Base-by-base conservation (phyloP, 345 rosid genomes). In the Firmiana major region DNA sequence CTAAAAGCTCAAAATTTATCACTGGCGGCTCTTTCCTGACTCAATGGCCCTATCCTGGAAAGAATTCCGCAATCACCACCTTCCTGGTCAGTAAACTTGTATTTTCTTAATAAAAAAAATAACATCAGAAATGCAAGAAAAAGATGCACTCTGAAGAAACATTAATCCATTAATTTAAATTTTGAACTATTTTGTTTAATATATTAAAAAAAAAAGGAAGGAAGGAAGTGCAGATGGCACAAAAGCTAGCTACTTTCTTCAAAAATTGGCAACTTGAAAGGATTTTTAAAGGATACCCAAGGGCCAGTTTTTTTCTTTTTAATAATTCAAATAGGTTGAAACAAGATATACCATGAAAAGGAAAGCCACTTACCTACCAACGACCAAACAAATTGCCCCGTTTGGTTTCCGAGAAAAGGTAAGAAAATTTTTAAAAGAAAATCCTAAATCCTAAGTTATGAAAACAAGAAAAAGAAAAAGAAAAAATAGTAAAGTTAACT, bases 291-390 rank as follows among this genome's bases (percentile, higher is more conserved):
- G 64, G 16, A 53, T 63, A 26, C 36, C 42, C 19, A 38, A 15
- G 22, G n/a, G 1, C 3, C 34, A n/a, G 26, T 57, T 26, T 53
- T 45, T 49, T 51, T 58, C 28, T 55, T 19, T 63, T 51, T 77
- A 59, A 48, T 4, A 65, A 40, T 71, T 71, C 75, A 34, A 31
- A 71, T 22, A 64, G 45, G 71, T 48, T 63, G 34, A 57, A 21
- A 64, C 36, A 68, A 71, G 62, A 80, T 84, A 28, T 59, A 15
- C n/a, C 53, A 38, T 28, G 63, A 79, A 83, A 81, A 62, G 26
- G 77, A 78, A 72, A 80, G 73, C 63, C 78, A 65, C 80, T 79
- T 62, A 82, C 87, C 89, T 78, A 84, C 80, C 87, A 78, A 75
- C 58, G 22, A 82, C 84, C 82, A 82, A 84, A 76, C 82, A 70